phyloP scores from a whole-genome alignment of 2,329 filamentous ascomycete species.

The Alternaria ethzedia region DNA sequence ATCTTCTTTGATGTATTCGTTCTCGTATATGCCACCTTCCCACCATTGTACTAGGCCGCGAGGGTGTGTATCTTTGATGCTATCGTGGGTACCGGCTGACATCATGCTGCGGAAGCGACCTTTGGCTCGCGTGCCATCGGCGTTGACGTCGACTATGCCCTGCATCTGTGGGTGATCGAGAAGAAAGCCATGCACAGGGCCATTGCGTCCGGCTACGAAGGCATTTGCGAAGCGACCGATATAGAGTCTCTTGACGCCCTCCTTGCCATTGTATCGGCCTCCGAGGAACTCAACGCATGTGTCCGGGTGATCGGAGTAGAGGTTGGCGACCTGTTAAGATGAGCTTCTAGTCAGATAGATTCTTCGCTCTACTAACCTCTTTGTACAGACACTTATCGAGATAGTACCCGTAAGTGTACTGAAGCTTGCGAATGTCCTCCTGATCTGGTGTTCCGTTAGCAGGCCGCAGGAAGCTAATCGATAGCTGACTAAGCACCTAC shows the following conservation, averaged over 20 bases:
- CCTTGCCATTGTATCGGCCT: slow-evolving; percentile 60
- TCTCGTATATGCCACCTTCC: slow-evolving; percentile 65
- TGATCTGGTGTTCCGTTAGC: slow-evolving; percentile 51
- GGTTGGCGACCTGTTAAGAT: slow-evolving; percentile 39
- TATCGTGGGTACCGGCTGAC: slow-evolving; percentile 62
- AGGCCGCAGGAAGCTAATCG: not conserved
- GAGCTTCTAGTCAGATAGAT: not conserved
- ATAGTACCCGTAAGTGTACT: slow-evolving; percentile 66
- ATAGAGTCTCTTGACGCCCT: slow-evolving; percentile 60
- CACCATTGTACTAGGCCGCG: slow-evolving; percentile 64
- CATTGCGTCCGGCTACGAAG: slow-evolving; percentile 63
- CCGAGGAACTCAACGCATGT: slow-evolving; percentile 64
- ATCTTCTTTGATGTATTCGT: slow-evolving; percentile 64
- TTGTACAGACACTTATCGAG: slow-evolving; percentile 66
- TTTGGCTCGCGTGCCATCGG: slow-evolving; percentile 56
- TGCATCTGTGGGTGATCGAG: slow-evolving; percentile 66
- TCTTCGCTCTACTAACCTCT: slow-evolving; percentile 47
- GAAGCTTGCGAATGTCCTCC: slow-evolving; percentile 61
- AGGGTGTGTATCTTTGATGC: slow-evolving; percentile 58
- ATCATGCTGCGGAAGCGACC: slow-evolving; percentile 63
- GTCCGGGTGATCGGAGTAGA: slow-evolving; percentile 61
- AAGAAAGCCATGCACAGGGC: slow-evolving; percentile 62
- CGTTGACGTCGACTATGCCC: slow-evolving; percentile 61
- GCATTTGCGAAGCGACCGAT: slow-evolving; percentile 58
- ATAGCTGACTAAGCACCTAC: slow-evolving; percentile 17